Conservation (phyloP, 805 yeast genomes). For the Sugiyamaella mastotermitis region DNA sequence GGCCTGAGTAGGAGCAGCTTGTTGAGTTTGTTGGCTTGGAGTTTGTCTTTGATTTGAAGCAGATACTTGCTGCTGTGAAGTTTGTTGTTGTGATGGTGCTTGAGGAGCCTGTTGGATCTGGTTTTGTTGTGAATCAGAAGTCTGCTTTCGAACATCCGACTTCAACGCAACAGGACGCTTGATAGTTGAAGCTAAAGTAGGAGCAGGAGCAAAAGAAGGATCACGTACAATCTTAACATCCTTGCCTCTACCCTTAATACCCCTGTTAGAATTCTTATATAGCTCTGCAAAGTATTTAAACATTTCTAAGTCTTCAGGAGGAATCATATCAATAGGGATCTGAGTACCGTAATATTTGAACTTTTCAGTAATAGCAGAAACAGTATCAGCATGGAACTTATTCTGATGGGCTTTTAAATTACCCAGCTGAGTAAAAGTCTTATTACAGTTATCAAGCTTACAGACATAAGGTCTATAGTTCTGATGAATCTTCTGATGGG, state of each 20-base stretch:
- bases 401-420: slow-evolving; percentile 93
- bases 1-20: slow-evolving; percentile 1
- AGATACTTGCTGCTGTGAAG: slow-evolving; percentile 5
- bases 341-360: slow-evolving; percentile 27
- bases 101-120: slow-evolving; percentile 4
- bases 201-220: slow-evolving; percentile 1
- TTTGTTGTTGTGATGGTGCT: slow-evolving; percentile 7
- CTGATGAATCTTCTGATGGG: slow-evolving; percentile 78
- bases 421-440: slow-evolving; percentile 85
- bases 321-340: slow-evolving; percentile 35
- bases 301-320: slow-evolving; percentile 59
- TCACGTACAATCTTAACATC: slow-evolving; percentile 24
- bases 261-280: slow-evolving; percentile 84
- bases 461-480: slow-evolving; percentile 75
- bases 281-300: slow-evolving; percentile 73
- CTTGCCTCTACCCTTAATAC: slow-evolving; percentile 88
- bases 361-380: slow-evolving; percentile 56
- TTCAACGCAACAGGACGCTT: not conserved
- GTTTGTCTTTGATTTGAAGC: slow-evolving; percentile 2
- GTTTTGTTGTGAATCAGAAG: not conserved
- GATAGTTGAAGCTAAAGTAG: not conserved
- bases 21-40: slow-evolving; percentile 5
- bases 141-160: not conserved
- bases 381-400: slow-evolving; percentile 70
- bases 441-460: slow-evolving; percentile 72